Evolutionary conservation across 768 basidiomycete genomes (phyloP).

Genomic region (Tulasnella sp.): DNA sequence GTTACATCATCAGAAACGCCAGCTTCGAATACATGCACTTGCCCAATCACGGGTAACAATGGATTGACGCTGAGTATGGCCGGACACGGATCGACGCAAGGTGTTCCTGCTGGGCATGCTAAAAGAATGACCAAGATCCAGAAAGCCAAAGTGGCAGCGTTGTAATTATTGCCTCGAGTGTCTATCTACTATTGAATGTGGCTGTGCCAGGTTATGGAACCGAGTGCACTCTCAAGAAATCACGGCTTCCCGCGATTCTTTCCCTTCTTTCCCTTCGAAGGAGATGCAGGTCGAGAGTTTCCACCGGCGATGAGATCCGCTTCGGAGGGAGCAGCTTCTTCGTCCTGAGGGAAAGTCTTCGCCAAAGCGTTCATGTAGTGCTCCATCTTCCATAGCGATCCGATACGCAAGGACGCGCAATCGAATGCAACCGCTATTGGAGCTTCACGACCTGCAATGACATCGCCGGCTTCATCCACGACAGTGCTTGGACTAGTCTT

Average conservation of each 20-base stretch:
- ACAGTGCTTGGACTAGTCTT: constrained; percentile 19
- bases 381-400: constrained; percentile 80
- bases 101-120: no score
- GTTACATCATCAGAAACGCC: no score
- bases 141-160: no score
- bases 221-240: no score
- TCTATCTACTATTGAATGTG: no score
- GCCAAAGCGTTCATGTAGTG: constrained; percentile 64
- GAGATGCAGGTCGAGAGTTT: background rate
- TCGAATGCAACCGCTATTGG: constrained; percentile 77
- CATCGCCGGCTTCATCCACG: constrained; percentile 7
- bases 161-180: no score
- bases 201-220: no score
- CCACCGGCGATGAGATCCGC: background rate
- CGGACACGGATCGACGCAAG: no score
- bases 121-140: no score
- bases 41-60: no score
- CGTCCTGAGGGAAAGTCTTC: constrained; percentile 27
- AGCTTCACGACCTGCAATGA: constrained; percentile 22
- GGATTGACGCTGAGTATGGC: no score
- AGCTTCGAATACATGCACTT: no score
- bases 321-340: constrained; percentile 23
- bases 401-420: constrained; percentile 56
- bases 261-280: constrained; percentile 12
- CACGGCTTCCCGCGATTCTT: background rate